Evolutionary conservation across 768 basidiomycete species (phyloP).

Genomic region (Lyophyllum semitale): DNA sequence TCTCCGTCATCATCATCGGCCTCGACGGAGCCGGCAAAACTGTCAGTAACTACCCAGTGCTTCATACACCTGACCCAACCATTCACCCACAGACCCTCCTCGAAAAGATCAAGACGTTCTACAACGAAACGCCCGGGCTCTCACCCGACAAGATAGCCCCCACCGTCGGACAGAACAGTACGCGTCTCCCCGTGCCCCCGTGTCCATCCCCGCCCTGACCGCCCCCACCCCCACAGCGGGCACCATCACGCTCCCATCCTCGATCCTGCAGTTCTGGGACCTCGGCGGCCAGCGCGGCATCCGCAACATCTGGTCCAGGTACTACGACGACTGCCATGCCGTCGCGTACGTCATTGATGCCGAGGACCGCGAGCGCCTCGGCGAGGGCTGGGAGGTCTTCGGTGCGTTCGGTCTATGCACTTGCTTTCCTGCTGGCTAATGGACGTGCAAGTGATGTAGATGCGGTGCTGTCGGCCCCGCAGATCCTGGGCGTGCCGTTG

Average conservation of each 20-base stretch:
- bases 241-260: slow-evolving; percentile 89
- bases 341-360: slow-evolving; percentile 96
- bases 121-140: slow-evolving; percentile 85
- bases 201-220: neutral
- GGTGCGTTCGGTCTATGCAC: slow-evolving; percentile 52
- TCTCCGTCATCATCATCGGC: slow-evolving; percentile 93
- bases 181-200: slow-evolving; percentile 25
- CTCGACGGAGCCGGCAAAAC: slow-evolving; percentile 94
- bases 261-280: slow-evolving; percentile 96
- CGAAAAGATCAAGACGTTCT: slow-evolving; percentile 92
- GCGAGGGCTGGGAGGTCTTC: slow-evolving; percentile 97
- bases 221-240: slow-evolving; percentile 59
- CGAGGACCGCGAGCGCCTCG: slow-evolving; percentile 82
- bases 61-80: neutral
- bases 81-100: slow-evolving; percentile 64
- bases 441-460: slow-evolving; percentile 47
- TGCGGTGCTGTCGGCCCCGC: slow-evolving; percentile 83
- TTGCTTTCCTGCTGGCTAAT: slow-evolving; percentile 12
- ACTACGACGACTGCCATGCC: slow-evolving; percentile 97
- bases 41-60: slow-evolving; percentile 36
- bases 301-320: slow-evolving; percentile 89
- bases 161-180: slow-evolving; percentile 97
- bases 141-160: slow-evolving; percentile 92
- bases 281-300: slow-evolving; percentile 95
- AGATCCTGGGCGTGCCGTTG: slow-evolving; percentile 87